A percentile compares a stretch with the other conserved stretches of the same genome.
Conservation (phyloP, 1,284 basidiomycete species). For the Ustanciosporium gigantosporum region DNA sequence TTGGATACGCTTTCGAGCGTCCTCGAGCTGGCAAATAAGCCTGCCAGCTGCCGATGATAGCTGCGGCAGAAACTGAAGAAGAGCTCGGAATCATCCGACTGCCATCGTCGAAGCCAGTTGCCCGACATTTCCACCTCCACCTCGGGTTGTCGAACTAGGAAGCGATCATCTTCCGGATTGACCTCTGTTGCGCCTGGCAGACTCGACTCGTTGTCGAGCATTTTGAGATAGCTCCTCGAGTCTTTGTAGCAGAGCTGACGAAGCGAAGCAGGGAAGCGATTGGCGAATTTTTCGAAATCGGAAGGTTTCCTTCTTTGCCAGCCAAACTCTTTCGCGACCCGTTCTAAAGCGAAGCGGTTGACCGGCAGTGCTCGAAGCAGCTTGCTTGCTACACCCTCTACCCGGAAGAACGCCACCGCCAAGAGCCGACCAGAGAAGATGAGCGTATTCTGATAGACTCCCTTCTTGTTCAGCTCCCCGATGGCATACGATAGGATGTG, state of each 20-base stretch:
- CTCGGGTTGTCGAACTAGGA: slow-evolving; percentile 48
- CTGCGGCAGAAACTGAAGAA: slow-evolving; percentile 58
- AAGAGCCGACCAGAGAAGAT: slow-evolving; percentile 55
- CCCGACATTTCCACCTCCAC: slow-evolving; percentile 58
- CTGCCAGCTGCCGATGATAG: slow-evolving; percentile 54
- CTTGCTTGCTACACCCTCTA: slow-evolving; percentile 54
- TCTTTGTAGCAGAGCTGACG: slow-evolving; percentile 52
- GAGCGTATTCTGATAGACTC: slow-evolving; percentile 57
- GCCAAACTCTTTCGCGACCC: slow-evolving; percentile 46
- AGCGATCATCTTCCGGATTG: slow-evolving; percentile 45
- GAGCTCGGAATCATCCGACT: slow-evolving; percentile 58
- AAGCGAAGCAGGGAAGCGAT: slow-evolving; percentile 41
- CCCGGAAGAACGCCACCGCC: slow-evolving; percentile 53
- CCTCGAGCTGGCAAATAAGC: slow-evolving; percentile 38
- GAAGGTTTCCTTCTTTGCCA: slow-evolving; percentile 40
- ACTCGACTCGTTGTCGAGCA: slow-evolving; percentile 43
- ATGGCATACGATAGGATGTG: slow-evolving; percentile 53
- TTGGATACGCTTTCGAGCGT: slow-evolving; percentile 28
- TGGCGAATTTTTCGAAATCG: slow-evolving; percentile 34
- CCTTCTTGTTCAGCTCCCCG: slow-evolving; percentile 58
- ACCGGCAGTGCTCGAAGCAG: slow-evolving; percentile 52
- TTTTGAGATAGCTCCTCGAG: slow-evolving; percentile 49
- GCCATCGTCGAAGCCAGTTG: slow-evolving; percentile 58
- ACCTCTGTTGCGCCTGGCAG: neutral
- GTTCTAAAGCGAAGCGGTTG: slow-evolving; percentile 53